Base-by-base conservation (phyloP, 768 basidiomycete genomes). In the Hericium rajendrae region DNA sequence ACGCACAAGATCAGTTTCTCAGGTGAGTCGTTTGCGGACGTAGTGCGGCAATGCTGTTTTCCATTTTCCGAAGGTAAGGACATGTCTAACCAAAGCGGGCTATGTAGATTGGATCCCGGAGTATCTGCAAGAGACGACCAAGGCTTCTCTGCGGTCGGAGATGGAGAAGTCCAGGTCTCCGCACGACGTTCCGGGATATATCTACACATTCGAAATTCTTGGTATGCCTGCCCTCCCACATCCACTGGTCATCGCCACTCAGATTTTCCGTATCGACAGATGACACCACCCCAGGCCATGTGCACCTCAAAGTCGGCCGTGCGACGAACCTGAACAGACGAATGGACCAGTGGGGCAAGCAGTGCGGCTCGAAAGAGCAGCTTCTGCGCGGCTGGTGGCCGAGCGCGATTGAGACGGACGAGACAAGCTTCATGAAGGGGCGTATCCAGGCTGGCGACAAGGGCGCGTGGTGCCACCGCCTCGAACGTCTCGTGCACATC, bases 131-230 rank as follows among this genome's bases (percentile, higher is more conserved):
- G 59, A 66, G 5, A 79, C 82, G 54, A 87, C 88, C 28, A 82
- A 83, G 63, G 73, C 78, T 32, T 77, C 82, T 2, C 67, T 84
- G 38, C 73, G 76, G 57, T 67, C 68, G 26, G 79, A 80, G 66
- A 85, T 84, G 81, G 74, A 75, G 60, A 79, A 78, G 43, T 65
- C 76, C 11, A 73, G 73, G 3, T 80, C 86, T 4, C 57, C 64
- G 2, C 76, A 79, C 9, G 89, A 92, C 61, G 78, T 75, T 18
- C 73, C 78, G 4, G 91, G 91, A 0, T 91, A 87, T 64, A 91
- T 93, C 52, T 93, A 93, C 62, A 80, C 82, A 0, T 92, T 85
- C 66, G 86, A 91, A 68, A 86, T 92, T 57, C 77, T 82, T 67
- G 85, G 87, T 87, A 67, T 48, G 68, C 62, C 51, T 28, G 43